A percentile compares a stretch with the other conserved stretches of the same genome.
These are phyloP conservation scores for Dioscorea alata DNA, from an alignment of 106 monocot species.

Conservation along the genomic window DNA sequence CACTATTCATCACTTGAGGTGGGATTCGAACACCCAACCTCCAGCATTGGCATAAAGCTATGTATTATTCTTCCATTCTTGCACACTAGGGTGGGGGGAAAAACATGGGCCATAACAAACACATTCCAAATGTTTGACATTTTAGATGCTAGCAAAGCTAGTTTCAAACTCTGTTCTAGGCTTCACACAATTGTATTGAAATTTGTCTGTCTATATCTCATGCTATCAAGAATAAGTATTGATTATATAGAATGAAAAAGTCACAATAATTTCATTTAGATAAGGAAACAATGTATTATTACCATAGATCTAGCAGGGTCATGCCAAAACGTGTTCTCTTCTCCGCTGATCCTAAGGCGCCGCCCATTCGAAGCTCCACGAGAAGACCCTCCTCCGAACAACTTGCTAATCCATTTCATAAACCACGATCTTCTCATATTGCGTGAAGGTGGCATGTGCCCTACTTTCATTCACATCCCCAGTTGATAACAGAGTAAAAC, in stretches of 20 bases:
- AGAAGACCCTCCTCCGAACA: constrained; percentile 70
- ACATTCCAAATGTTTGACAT: background rate
- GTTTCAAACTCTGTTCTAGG: background rate
- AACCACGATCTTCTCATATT: constrained; percentile 59
- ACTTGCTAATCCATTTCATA: constrained; percentile 78
- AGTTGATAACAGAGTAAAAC: background rate
- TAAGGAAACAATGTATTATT: constrained; percentile 1
- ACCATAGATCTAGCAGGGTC: constrained; percentile 57
- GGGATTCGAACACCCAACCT: too few species aligned
- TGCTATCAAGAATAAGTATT: background rate
- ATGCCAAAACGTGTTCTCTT: constrained; percentile 62
- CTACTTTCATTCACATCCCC: constrained; percentile 15
- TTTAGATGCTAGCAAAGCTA: background rate
- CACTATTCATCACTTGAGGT: too few species aligned
- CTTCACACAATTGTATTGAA: background rate
- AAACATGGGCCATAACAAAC: background rate
- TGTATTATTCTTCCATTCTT: background rate
- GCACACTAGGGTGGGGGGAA: too few species aligned
- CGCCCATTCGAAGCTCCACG: constrained; percentile 33
- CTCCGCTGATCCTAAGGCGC: constrained; percentile 33
- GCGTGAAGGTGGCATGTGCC: constrained; percentile 15
- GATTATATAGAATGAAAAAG: background rate
- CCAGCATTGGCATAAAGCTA: background rate
- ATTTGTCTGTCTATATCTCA: background rate
- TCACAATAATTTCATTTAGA: background rate